Base-by-base conservation (phyloP, 2,329 filamentous ascomycete species). In the Herpomyces periplanetae region DNA sequence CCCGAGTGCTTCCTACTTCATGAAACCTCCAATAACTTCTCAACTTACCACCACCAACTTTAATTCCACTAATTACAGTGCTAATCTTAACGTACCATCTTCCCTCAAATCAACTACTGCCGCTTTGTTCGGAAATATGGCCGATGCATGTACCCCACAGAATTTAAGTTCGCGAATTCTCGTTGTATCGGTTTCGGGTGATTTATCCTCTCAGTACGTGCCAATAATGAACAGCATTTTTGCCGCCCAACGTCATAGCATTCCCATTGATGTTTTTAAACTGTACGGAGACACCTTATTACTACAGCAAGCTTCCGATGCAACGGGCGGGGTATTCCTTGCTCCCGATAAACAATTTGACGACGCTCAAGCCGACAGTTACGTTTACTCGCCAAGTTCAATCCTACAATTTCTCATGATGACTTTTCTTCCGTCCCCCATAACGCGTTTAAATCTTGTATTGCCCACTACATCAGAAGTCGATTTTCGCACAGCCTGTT, bases 191-290 rank as follows among this genome's bases (percentile, higher is more conserved):
- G 71, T 88, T 3, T 85, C 68, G 17, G 69, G 69, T 32, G 65
- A 75, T 30, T 54, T 85, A 0, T 58, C 71, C 3, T 64, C 54
- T 24, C 59, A 91, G 38, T 96, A 96, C 42, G 96, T 96, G 21
- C 64, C 75, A 1, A 80, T 85, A 28, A 96, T 96, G 80, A 96
- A 96, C 41, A 56, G 63, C 30, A 85, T 91, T 24, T 96, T 96
- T 39, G 80, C 80, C 2, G 80, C 75, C 23, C 66, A 85, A 31
- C 60, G 17, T 15, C 51, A 71, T 21, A 55, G 56, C 29, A 69
- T 96, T 26, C 66, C 73, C 10, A 71, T 96, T 30, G 80, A 96
- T 36, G 75, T 87, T 13, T 51, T 85, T 24, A 64, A 84, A 27
- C 47, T 96, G 6, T 57, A 62, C 16, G 69, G 68, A 10, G 56